phyloP scores from a whole-genome alignment of 306 rosid species.

The Vigna reflexopilosa region DNA sequence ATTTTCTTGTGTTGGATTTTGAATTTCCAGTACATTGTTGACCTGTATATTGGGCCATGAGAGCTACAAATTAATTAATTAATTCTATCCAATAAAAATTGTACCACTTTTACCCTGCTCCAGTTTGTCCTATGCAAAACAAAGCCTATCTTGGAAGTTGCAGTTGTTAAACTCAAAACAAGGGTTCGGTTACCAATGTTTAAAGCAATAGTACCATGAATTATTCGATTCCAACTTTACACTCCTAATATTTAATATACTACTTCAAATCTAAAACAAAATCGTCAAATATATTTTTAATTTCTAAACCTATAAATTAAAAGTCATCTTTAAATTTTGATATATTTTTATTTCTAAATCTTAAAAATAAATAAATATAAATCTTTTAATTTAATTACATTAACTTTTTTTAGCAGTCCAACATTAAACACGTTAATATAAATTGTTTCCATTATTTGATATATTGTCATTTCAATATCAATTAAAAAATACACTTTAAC shows the following conservation, averaged over 20 bases:
- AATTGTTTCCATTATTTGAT: too few relatives aligned
- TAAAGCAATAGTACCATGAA: background rate
- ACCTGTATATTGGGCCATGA: background rate
- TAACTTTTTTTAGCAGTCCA: too few relatives aligned
- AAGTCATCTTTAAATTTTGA: too few relatives aligned
- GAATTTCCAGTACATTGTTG: constrained; percentile 20
- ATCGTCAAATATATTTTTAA: too few relatives aligned
- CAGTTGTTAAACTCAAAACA: constrained; percentile 32
- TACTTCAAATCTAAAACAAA: background rate
- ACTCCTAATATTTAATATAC: background rate
- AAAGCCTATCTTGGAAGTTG: constrained; percentile 32
- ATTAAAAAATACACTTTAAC: too few relatives aligned
- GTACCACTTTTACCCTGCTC: constrained; percentile 11
- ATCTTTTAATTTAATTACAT: too few relatives aligned
- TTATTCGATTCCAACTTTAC: constrained; percentile 26
- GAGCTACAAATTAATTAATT: background rate
- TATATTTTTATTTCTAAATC: too few relatives aligned
- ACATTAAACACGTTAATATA: too few relatives aligned
- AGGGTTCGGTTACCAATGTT: constrained; percentile 45
- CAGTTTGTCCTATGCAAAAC: constrained; percentile 41
- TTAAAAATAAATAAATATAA: too few relatives aligned
- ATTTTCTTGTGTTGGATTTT: background rate
- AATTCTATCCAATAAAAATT: background rate
- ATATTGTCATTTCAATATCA: too few relatives aligned
- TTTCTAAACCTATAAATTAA: too few relatives aligned